Evolutionary conservation across 148 eudicot species (phyloP).

Genomic region (Amaranthus palmeri): DNA sequence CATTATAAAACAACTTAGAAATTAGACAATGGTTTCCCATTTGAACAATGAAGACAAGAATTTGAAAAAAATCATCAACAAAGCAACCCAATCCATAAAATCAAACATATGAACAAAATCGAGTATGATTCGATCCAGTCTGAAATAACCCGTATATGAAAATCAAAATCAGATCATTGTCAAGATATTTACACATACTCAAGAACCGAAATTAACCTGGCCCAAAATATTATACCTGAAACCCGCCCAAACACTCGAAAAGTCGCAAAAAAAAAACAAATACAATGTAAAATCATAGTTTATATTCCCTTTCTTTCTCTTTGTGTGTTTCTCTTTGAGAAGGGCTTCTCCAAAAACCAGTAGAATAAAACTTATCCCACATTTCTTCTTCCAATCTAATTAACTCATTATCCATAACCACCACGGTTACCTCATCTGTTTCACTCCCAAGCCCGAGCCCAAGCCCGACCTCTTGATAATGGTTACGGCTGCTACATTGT

Average conservation of each 20-base stretch:
- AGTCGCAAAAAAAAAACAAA: slow-evolving; percentile 31
- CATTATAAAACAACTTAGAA: too few species aligned
- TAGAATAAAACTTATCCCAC: slow-evolving; percentile 53
- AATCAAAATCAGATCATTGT: too few species aligned
- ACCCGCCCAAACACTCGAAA: background rate
- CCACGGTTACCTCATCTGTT: slow-evolving; percentile 10
- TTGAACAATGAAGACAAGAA: too few species aligned
- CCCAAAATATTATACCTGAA: too few species aligned
- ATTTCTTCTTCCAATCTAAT: slow-evolving; percentile 59
- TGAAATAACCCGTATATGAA: too few species aligned
- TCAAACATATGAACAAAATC: too few species aligned
- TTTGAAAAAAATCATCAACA: too few species aligned
- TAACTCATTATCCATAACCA: slow-evolving; percentile 24
- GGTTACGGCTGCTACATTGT: background rate
- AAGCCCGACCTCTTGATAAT: slow-evolving; percentile 9
- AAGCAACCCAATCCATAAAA: too few species aligned
- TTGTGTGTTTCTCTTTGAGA: slow-evolving; percentile 53
- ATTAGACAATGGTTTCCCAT: too few species aligned
- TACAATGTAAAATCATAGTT: slow-evolving; percentile 18
- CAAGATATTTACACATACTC: too few species aligned
- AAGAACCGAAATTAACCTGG: too few species aligned
- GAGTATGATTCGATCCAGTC: too few species aligned
- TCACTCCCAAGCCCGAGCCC: background rate
- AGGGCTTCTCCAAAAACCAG: slow-evolving; percentile 79
- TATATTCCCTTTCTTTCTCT: background rate